Conservation (phyloP, 2,329 filamentous ascomycete species). For the Penicillium polonicum region DNA sequence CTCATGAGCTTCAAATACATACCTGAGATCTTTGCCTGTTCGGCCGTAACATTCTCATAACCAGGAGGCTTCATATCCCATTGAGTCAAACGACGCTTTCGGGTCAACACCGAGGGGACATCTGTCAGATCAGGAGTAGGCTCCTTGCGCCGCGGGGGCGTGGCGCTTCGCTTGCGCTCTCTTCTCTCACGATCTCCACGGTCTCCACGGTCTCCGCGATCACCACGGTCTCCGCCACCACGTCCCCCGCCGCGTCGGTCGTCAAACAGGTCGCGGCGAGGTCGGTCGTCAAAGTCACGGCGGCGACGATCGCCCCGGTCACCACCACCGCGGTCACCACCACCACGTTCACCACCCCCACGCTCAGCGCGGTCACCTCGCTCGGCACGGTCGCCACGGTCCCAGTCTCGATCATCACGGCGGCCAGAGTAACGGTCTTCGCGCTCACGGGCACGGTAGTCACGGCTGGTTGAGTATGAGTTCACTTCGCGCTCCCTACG, state of each 20-base stretch:
- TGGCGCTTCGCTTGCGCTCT: constrained; percentile 70
- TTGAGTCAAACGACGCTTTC: constrained; percentile 90
- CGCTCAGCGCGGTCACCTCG: constrained; percentile 17
- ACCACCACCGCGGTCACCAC: neutral
- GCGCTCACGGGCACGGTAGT: constrained; percentile 87
- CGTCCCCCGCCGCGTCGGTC: constrained; percentile 49
- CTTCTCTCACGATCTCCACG: constrained; percentile 40
- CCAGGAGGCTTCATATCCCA: constrained; percentile 99
- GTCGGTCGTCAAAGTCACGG: constrained; percentile 63
- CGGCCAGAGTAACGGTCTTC: constrained; percentile 84
- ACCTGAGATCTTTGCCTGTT: constrained; percentile 93
- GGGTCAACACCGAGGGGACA: constrained; percentile 74
- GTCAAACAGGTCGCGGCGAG: constrained; percentile 61
- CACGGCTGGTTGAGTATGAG: constrained; percentile 88
- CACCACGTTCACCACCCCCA: constrained; percentile 9
- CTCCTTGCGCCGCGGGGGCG: constrained; percentile 85
- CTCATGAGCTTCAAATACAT: constrained; percentile 3
- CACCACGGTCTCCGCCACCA: constrained; percentile 40
- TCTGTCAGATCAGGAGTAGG: constrained; percentile 93
- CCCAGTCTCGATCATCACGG: constrained; percentile 73
- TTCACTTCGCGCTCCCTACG: constrained; percentile 76
- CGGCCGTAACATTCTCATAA: constrained; percentile 96
- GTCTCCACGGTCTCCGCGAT: constrained; percentile 8
- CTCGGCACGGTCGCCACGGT: constrained; percentile 20
- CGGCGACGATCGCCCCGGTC: constrained; percentile 60